Percentiles rank a stretch among this genome's conserved stretches.
These are phyloP conservation scores for Omphalotus guepiniiformis DNA, from an alignment of 768 basidiomycete species.

Conservation along the genomic window DNA sequence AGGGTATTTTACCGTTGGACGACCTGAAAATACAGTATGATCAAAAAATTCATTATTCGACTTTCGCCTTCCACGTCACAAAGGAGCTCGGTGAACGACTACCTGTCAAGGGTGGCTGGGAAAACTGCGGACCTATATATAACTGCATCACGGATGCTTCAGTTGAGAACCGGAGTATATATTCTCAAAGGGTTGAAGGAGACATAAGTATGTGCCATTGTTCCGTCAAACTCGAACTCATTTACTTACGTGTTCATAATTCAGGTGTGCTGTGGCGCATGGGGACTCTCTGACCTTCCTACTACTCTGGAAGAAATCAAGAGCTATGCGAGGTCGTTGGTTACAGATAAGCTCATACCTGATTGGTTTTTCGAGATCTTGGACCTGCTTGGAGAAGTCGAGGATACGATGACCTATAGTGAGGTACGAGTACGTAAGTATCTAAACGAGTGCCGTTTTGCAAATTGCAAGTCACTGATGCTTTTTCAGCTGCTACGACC, in stretches of 20 bases:
- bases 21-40: constrained; percentile 12
- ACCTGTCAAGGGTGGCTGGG: constrained; percentile 10
- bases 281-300: constrained; percentile 8
- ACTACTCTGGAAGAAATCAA: constrained; percentile 8
- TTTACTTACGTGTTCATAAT: background rate
- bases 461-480: background rate
- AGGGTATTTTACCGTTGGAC: background rate
- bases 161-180: constrained; percentile 6
- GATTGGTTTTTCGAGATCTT: constrained; percentile 12
- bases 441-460: background rate
- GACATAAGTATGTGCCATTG: background rate
- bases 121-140: constrained; percentile 3
- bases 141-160: constrained; percentile 4
- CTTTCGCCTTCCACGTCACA: constrained; percentile 11
- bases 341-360: constrained; percentile 9
- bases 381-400: constrained; percentile 11
- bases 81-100: constrained; percentile 8
- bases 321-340: constrained; percentile 6
- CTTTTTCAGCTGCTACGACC: constrained; percentile 10
- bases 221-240: background rate
- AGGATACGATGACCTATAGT: background rate
- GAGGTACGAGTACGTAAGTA: constrained; percentile 9
- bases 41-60: constrained; percentile 17
- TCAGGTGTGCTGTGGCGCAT: constrained; percentile 11
- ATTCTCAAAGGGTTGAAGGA: background rate